phyloP scores from a whole-genome alignment of 2,329 filamentous ascomycete genomes.

The Cladophialophora chaetospira region DNA sequence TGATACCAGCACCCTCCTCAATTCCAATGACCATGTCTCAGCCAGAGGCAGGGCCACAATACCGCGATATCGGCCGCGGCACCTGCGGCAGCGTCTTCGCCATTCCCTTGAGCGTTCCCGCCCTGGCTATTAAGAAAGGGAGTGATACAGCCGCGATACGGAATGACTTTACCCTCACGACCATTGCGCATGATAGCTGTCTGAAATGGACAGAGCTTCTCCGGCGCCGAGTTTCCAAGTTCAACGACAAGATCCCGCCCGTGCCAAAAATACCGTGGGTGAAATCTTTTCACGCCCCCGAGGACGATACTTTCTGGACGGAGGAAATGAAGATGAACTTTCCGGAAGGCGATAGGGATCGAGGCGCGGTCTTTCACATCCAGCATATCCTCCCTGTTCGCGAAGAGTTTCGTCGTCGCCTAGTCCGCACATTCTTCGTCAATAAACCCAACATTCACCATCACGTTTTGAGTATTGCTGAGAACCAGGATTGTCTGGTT shows the following conservation, averaged over 20 bases:
- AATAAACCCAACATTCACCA: not conserved
- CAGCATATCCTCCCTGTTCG: slow-evolving; percentile 18
- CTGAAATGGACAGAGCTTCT: slow-evolving; percentile 4
- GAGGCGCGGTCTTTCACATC: slow-evolving; percentile 15
- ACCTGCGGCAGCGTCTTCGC: slow-evolving; percentile 25
- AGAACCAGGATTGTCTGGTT: slow-evolving; percentile 21
- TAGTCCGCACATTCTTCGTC: slow-evolving; percentile 12
- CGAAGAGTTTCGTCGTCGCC: not conserved
- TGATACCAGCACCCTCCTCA: not conserved
- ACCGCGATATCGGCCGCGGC: slow-evolving; percentile 23
- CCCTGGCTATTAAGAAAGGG: slow-evolving; percentile 19
- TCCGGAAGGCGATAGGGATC: slow-evolving; percentile 10
- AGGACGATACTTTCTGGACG: slow-evolving; percentile 4
- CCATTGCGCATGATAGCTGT: slow-evolving; percentile 15
- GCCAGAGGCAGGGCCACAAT: not conserved
- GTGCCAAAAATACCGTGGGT: slow-evolving; percentile 10
- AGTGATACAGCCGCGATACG: slow-evolving; percentile 2
- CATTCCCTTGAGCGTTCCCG: slow-evolving; percentile 3
- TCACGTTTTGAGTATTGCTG: slow-evolving; percentile 4
- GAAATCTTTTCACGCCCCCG: slow-evolving; percentile 9
- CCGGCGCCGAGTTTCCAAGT: slow-evolving; percentile 8
- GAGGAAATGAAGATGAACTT: slow-evolving; percentile 3
- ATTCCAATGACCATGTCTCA: too few relatives aligned
- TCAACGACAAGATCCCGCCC: too few relatives aligned
- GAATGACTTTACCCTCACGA: slow-evolving; percentile 24